phyloP scores from a whole-genome alignment of 352 stramenopile species.

The Pseudoperonospora humuli region DNA sequence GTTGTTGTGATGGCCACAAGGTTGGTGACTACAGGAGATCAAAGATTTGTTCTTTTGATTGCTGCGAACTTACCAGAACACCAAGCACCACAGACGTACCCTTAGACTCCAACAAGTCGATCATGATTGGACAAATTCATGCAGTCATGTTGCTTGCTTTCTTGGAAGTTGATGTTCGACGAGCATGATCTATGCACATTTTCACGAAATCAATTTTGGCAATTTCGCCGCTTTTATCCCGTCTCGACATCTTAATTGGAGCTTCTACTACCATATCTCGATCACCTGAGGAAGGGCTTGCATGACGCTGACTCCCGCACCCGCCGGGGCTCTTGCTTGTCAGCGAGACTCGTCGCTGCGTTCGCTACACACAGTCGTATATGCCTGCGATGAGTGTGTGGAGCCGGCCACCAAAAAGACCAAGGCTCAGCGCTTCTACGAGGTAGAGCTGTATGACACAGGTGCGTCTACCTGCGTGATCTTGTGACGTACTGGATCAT shows the following conservation, averaged over 20 bases:
- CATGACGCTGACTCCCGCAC: conserved; percentile 12
- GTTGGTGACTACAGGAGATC: no score
- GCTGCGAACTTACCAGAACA: no score
- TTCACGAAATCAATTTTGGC: no score
- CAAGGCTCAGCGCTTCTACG: conserved; percentile 34
- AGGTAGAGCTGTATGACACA: conserved; percentile 65
- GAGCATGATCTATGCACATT: no score
- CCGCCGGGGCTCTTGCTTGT: conserved; percentile 46
- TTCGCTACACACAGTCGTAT: conserved; percentile 38
- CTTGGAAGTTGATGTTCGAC: no score
- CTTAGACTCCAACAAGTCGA: no score
- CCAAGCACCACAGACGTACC: conserved; percentile 25
- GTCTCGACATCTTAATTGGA: no score
- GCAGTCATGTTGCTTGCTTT: no score
- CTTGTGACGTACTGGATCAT: not conserved
- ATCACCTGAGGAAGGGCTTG: not conserved
- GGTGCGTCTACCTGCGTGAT: conserved; percentile 10
- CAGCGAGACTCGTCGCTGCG: conserved; percentile 61
- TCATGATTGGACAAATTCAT: not conserved
- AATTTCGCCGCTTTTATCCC: no score
- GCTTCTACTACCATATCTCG: no score
- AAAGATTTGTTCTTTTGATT: no score
- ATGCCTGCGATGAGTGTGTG: conserved; percentile 26
- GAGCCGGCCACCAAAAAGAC: conserved; percentile 26
- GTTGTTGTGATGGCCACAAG: conserved; percentile 3